Evolutionary conservation across 1,139 yeast genomes (phyloP), one percentile per base, ranked within the genome.

Genomic region (Yamadazyma aaseri): DNA sequence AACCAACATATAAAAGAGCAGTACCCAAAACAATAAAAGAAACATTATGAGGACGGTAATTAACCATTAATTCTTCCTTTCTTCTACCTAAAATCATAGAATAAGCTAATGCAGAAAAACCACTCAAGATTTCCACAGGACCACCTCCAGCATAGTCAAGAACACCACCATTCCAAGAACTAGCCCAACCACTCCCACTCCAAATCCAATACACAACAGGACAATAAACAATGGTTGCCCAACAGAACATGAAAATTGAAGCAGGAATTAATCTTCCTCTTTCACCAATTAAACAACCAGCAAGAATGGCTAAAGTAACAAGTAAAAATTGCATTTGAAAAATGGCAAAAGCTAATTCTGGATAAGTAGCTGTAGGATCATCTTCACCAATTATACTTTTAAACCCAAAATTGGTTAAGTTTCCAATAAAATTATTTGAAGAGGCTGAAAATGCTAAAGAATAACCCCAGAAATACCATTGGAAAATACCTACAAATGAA

Each of bases 401-500:
- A 53, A 87, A 78, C 4, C 96, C 97, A 57, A 90, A 86, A 33
- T 80, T 73, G 49, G 79, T 79, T 48, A 92, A 63, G 57, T 90
- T 81, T 4, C 98, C 98, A 49, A 92, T 90, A 56, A 80, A 92
- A 27, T 82, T 79, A 58, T 89, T 87, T 25, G 81, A 63, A 2
- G 96, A 87, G 11, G 71, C 53, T 1, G 92, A 80, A 51, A 92
- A 89, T 3, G 97, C 95, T 31, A 92, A 64, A 0, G 96, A 86
- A 56, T 86, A 92, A 16, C 97, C 97, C 97, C 97, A 92, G 55
- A 92, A 87, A 60, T 89, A 92, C 97, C 97, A 92, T 57, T 87
- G 96, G 54, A 87, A 77, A 35, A 79, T 70, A 2, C 87, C 90
- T n/a, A 90, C 80, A 46, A 83, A 73, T 11, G 86, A 79, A 5